Evolutionary conservation across 2,329 filamentous ascomycete species (phyloP), one percentile per base, ranked within the genome.

Genomic region (Aspergillus ochraceoroseus): DNA sequence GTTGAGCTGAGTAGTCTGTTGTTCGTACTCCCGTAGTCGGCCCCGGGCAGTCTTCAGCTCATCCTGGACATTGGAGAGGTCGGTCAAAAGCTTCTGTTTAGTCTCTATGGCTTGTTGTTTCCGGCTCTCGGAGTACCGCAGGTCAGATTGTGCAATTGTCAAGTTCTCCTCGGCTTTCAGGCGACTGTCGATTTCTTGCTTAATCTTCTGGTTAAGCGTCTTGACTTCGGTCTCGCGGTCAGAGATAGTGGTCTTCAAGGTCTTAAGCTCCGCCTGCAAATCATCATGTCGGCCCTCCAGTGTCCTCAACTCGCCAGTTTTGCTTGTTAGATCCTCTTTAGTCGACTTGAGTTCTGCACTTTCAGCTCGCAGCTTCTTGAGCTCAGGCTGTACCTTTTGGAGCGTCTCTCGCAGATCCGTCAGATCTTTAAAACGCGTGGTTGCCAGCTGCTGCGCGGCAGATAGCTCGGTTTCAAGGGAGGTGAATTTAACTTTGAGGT

Each of bases 401-500:
- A 95, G 65, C 2, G 89, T 73, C 46, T 90, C 85, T 13, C 83
- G 77, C 31, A 95, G 70, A 18, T 94, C 85, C 0, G 82, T 82
- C 1, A 95, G 70, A 44, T 96, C 89, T 62, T 88, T 94, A 70
- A 88, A 96, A 19, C 92, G 77, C 11, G 79, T 83, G 46, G 94
- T 83, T 0, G 92, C 87, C 8, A 96, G 75, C 63, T 94, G 81
- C 60, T 95, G 82, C 0, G 89, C 84, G 2, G 88, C 88, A 2
- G 81, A 83, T 2, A 96, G 74, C 58, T 98, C 90, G 0, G 83
- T 86, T 57, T 94, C 82, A 12, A 95, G 64, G 0, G 77, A 75
- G 2, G 78, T 71, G 0, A 82, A 78, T 61, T 83, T 87, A 13
- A 73, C 66, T 63, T 85, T 87, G 23, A 94, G 71, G 28, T 81